Percentiles rank a stretch among this genome's conserved stretches.
These are phyloP conservation scores for Geum urbanum DNA, from an alignment of 306 rosid species.

Conservation along the genomic window DNA sequence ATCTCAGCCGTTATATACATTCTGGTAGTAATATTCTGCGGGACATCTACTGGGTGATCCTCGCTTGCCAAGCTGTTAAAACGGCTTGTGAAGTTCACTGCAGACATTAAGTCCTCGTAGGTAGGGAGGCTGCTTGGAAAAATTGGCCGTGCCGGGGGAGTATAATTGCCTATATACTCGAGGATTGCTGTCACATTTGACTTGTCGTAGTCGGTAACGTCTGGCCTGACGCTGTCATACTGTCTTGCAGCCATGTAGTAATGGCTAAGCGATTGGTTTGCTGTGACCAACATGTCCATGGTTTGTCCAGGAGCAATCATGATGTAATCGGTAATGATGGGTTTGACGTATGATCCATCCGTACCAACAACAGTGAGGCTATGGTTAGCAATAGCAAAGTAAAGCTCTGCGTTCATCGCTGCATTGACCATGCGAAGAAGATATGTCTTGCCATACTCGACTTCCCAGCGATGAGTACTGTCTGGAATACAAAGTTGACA, in stretches of 20 bases:
- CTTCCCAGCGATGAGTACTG: slow-evolving; percentile 20
- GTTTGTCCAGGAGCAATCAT: slow-evolving; percentile 46
- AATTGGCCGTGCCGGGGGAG: background rate
- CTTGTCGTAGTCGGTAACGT: slow-evolving; percentile 27
- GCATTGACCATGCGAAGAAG: slow-evolving; percentile 40
- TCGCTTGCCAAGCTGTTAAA: slow-evolving; percentile 26
- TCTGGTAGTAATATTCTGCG: slow-evolving; percentile 27
- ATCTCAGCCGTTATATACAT: slow-evolving; percentile 27
- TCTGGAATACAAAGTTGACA: background rate
- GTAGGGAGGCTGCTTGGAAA: slow-evolving; percentile 27
- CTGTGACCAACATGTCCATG: slow-evolving; percentile 35
- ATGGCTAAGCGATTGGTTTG: slow-evolving; percentile 32
- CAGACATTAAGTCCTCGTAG: slow-evolving; percentile 28
- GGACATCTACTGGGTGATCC: slow-evolving; percentile 31
- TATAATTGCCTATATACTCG: slow-evolving; percentile 28
- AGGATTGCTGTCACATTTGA: slow-evolving; percentile 39
- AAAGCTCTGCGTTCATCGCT: slow-evolving; percentile 33
- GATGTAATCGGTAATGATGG: slow-evolving; percentile 25
- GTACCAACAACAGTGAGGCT: slow-evolving; percentile 38
- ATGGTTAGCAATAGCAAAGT: slow-evolving; percentile 42
- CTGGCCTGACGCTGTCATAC: slow-evolving; percentile 6
- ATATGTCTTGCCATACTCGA: slow-evolving; percentile 36
- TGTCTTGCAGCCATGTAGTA: slow-evolving; percentile 44
- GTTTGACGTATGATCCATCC: slow-evolving; percentile 40
- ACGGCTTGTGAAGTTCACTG: slow-evolving; percentile 17